Evolutionary conservation across 1,284 basidiomycete genomes (phyloP).

Genomic region (Trichosporon sp.): DNA sequence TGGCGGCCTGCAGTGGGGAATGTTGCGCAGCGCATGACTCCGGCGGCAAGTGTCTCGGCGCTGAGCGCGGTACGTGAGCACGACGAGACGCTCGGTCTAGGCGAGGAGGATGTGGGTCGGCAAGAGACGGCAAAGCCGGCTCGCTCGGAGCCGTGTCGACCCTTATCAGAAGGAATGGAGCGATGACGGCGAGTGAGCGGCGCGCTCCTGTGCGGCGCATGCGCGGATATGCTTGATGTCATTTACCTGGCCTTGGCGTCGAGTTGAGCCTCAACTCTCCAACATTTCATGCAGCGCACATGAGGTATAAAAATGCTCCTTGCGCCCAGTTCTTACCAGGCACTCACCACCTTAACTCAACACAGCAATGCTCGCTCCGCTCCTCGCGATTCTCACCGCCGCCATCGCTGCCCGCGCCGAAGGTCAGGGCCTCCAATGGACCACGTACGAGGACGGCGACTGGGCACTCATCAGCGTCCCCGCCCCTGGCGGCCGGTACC

Average conservation of each 20-base stretch:
- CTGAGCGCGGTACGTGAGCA: background rate
- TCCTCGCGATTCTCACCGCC: background rate
- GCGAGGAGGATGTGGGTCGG: background rate
- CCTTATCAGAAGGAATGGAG: background rate
- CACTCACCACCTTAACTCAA: background rate
- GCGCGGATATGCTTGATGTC: no score
- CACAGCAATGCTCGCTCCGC: background rate
- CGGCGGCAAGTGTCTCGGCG: background rate
- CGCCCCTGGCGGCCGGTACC: background rate
- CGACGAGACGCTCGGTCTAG: background rate
- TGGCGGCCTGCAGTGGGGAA: no score
- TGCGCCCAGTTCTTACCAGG: background rate
- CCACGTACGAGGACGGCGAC: background rate
- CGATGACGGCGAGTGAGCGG: no score
- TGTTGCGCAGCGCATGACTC: background rate
- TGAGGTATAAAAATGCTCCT: background rate
- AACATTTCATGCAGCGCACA: no score
- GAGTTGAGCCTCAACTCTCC: background rate
- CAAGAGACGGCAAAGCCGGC: background rate
- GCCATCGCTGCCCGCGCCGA: background rate
- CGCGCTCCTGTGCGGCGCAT: no score
- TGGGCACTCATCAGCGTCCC: background rate
- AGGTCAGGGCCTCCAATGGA: background rate
- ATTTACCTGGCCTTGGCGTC: background rate
- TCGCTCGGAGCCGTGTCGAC: background rate